These are phyloP conservation scores for Eutrema yunnanense DNA, from an alignment of 345 rosid genomes.

Conservation along the genomic window DNA sequence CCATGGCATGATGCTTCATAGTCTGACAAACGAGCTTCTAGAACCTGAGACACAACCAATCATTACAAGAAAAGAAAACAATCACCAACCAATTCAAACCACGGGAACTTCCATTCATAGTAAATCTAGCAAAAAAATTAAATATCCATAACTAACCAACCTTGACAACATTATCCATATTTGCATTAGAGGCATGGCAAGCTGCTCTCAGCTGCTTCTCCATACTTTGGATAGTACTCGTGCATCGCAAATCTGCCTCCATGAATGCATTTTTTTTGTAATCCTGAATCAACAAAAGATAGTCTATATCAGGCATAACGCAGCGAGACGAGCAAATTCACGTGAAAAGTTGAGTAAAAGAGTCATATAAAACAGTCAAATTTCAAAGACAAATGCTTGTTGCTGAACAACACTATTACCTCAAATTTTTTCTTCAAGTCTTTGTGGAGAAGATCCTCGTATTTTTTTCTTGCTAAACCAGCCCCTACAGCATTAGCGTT, in stretches of 20 bases:
- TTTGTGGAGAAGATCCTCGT: conserved; percentile 82
- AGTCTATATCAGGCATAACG: neutral
- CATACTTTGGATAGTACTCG: conserved; percentile 73
- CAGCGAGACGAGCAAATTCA: neutral
- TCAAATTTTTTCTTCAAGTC: conserved; percentile 76
- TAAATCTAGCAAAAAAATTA: neutral
- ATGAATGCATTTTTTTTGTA: conserved; percentile 68
- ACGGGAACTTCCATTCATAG: neutral
- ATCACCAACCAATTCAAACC: neutral
- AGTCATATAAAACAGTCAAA: neutral
- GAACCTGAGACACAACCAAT: conserved; percentile 46
- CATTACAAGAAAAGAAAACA: neutral
- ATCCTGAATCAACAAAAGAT: conserved; percentile 48
- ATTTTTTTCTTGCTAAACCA: conserved; percentile 75
- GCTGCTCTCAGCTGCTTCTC: conserved; percentile 89
- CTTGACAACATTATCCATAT: conserved; percentile 69
- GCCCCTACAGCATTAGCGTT: conserved; percentile 77
- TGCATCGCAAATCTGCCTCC: conserved; percentile 87
- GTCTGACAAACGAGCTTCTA: conserved; percentile 70
- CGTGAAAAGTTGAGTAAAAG: neutral
- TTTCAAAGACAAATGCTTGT: neutral
- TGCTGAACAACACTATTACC: conserved; percentile 35
- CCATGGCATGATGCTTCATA: conserved; percentile 79
- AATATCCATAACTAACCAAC: conserved; percentile 38
- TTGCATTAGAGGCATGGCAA: conserved; percentile 82